Base-by-base conservation (phyloP, 2,329 filamentous ascomycete genomes). In the Aspergillus sp. region DNA sequence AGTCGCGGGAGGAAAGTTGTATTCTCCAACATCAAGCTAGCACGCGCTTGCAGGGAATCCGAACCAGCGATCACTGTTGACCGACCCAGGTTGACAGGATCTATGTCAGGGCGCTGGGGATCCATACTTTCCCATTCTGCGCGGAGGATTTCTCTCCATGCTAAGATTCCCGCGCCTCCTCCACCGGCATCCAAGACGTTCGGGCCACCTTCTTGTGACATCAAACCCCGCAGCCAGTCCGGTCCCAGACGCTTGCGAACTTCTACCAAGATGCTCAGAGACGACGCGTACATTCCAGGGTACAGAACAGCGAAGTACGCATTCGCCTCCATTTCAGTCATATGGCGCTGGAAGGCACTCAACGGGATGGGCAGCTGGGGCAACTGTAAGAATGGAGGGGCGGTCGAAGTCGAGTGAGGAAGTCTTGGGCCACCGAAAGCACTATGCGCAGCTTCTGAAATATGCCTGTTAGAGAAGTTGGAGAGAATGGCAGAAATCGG, bases 1-100 rank as follows among this genome's bases (percentile, higher is more conserved):
- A 97, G 72, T 3, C 90, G 82, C 5, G 91, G 90, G 5, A 98
- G 75, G 61, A 98, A 96, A 0, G 86, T 94, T 0, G 93, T 97
- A 63, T 96, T 85, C 34, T 94, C 78, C 8, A 98, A 72, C 52
- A 97, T 79, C 12, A 73, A 75, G 54, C 88, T 88, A 27, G 88
- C 75, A 30, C 89, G 84, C 47, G 86, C 75, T 12, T 89, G 81
- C 29, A 98, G 73, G 2, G 81, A 72, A 51, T 88, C 80, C 0
- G 88, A 86, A 0, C 83, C 88, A 2, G 86, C 81, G 3, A 97
- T 71, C 1, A 94, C 89, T 0, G 88, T 90, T 45, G 86, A 85
- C 63, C 85, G 88, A 1, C 88, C 86, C 3, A 73, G 58, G 27
- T 66, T 63, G 4, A 73, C 63, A 0, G 67, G 61, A 1, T 68